These are phyloP conservation scores for Phytophthora sansomeana DNA, from an alignment of 352 stramenopile genomes.

Conservation along the genomic window DNA sequence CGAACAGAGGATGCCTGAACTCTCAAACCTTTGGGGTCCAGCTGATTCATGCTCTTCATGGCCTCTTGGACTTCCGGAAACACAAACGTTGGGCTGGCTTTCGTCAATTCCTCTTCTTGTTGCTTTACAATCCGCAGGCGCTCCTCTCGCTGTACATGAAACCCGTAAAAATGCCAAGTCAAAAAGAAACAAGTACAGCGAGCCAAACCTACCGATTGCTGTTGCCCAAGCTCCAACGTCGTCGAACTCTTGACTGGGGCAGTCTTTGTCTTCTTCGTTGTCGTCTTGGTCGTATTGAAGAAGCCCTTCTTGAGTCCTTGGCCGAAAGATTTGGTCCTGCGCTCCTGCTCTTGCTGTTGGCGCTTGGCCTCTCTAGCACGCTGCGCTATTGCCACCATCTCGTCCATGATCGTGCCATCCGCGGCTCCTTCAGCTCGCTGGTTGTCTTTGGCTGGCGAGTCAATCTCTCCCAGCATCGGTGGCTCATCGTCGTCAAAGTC, in stretches of 20 bases:
- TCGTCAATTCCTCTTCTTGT: constrained; percentile 26
- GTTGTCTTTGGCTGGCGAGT: constrained; percentile 35
- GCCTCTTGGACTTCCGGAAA: constrained; percentile 83
- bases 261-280: constrained; percentile 16
- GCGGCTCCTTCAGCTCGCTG: constrained; percentile 31
- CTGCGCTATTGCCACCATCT: constrained; percentile 71
- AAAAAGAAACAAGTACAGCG: too few species aligned
- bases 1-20: background rate
- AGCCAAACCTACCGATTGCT: too few species aligned
- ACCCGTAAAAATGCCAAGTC: too few species aligned
- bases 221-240: constrained; percentile 14
- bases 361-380: constrained; percentile 62
- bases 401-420: constrained; percentile 72
- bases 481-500: constrained; percentile 55
- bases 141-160: constrained; percentile 57
- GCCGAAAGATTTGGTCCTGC: constrained; percentile 60
- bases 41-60: constrained; percentile 63
- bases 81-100: constrained; percentile 45
- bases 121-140: constrained; percentile 46
- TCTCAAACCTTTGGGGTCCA: constrained; percentile 65
- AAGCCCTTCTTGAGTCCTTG: constrained; percentile 80
- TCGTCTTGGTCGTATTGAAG: constrained; percentile 45
- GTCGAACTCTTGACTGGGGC: constrained; percentile 6
- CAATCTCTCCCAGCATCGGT: constrained; percentile 45
- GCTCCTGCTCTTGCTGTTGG: constrained; percentile 51